Evolutionary conservation across 306 rosid genomes (phyloP).

Genomic region (Cucurbita pepo): DNA sequence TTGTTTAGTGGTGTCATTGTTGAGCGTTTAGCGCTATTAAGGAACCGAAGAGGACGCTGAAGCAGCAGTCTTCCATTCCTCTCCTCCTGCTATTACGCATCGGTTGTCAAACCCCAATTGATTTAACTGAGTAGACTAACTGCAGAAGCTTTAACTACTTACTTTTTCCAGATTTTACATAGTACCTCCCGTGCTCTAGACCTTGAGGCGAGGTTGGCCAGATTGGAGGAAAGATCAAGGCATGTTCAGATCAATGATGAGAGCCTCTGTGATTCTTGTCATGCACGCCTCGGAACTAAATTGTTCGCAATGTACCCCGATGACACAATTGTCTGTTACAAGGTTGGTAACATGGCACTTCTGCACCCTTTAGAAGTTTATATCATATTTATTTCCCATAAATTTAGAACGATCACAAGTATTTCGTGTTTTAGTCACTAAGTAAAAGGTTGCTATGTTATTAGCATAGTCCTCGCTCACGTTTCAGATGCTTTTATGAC

Average conservation of each 20-base stretch:
- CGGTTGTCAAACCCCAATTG: background rate
- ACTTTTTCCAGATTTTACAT: conserved; percentile 57
- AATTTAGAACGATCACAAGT: background rate
- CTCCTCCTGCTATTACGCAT: background rate
- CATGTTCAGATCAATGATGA: conserved; percentile 87
- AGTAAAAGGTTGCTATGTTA: background rate
- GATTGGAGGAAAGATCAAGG: conserved; percentile 93
- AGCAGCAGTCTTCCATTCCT: background rate
- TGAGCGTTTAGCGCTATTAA: background rate
- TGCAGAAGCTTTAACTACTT: background rate
- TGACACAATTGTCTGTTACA: conserved; percentile 82
- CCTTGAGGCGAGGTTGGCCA: conserved; percentile 79
- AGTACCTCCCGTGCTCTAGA: conserved; percentile 76
- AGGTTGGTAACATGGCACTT: conserved; percentile 38
- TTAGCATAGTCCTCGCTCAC: background rate
- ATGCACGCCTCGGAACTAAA: conserved; percentile 93
- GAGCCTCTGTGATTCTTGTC: conserved; percentile 90
- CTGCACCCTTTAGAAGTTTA: background rate
- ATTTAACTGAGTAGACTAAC: background rate
- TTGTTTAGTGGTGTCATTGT: background rate
- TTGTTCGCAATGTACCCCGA: conserved; percentile 98
- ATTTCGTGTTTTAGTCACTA: background rate
- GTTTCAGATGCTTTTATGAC: background rate
- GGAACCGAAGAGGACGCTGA: background rate
- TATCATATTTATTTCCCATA: background rate